Base-by-base conservation (phyloP, 805 yeast species). In the Ogataea zsoltii region DNA sequence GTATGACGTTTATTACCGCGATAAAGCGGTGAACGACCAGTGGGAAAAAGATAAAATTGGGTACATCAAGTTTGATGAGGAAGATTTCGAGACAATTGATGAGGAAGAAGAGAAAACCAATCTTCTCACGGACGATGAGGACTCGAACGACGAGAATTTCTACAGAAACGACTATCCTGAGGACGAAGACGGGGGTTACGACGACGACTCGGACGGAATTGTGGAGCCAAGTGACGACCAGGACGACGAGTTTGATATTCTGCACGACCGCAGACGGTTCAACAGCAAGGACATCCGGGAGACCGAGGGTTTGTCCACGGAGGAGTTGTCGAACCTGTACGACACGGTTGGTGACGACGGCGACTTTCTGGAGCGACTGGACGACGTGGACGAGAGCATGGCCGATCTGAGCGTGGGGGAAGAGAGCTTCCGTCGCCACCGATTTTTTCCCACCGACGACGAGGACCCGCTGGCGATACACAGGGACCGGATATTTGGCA, bases 81-180 rank as follows among this genome's bases (percentile, higher is more conserved):
- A 80, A 28, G 78, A 53, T 42, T 49, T 46, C 23, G 58, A 46
- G 52, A 61, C 61, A 61, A 57, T 49, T 51, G 66, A 66, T 26
- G 80, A 72, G 15, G 70, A 69, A 12, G 76, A 68, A 2, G 70
- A 63, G 31, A 59, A 61, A 1, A 61, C 48, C 3, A 50, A 42
- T 28, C 37, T 45, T 7, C 37, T 44, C 16, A 58, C 88, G 0
- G 94, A 85, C 53, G 89, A 87, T 56, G 92, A 86, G 50, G 95
- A 87, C 59, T 85, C 94, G 0, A 87, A 87, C 60, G 96, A 96
- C 16, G 99, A 92, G 67, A 89, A 87, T 44, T 91, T 83, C 59
- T 92, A 92, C 62, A 80, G 82, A 56, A 92, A 94, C 65, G 98
- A 92, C 59, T 92, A 92, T 59, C 98, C 98, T 0, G 96, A 89